Evolutionary conservation across 805 yeast species (phyloP), one percentile per base, ranked within the genome.

Genomic region (Yamadazyma scolyti): DNA sequence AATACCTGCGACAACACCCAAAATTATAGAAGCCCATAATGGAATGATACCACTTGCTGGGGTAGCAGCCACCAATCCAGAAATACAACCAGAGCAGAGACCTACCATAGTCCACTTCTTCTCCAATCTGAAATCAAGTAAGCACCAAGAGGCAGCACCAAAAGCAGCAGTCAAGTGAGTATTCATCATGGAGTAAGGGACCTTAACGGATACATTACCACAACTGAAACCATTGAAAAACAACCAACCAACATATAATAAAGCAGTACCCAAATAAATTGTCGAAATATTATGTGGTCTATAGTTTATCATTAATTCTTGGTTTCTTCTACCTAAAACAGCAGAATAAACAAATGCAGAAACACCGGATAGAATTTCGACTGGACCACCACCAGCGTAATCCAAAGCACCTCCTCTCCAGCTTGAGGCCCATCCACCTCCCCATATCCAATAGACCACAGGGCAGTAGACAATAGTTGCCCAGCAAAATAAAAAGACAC

Each of bases 321-420:
- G 68, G 37, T 68, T 71, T 56, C 97, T 72, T 47, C 83, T 75
- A 7, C 96, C 96, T 32, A 85, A 59, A 41, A 82, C 82, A 34
- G 76, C 78, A n/a, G 88, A 77, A 46, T 81, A 81, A 4, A 85
- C 95, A 47, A 90, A 79, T 1, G 96, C 97, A 20, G 87, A 83
- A 15, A 88, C 82, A 39, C 97, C 97, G 15, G 94, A 80, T 18
- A 85, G 71, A 34, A 93, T 86, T 56, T 90, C 97, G 16, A 90
- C 96, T 1, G 97, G 95, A 0, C 97, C 97, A 34, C 97, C 97
- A 18, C 98, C 98, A 15, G 98, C 98, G 57, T 85, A 90, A 56
- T 90, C 98, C 30, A 90, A 67, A 2, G 81, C 97, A 5, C 95
- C 96, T 79, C 95, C 90, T 46, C 77, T 69, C 56, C 56, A 65